Conservation (phyloP, 164 flowering plant genomes). For the Litsea cubeba region DNA sequence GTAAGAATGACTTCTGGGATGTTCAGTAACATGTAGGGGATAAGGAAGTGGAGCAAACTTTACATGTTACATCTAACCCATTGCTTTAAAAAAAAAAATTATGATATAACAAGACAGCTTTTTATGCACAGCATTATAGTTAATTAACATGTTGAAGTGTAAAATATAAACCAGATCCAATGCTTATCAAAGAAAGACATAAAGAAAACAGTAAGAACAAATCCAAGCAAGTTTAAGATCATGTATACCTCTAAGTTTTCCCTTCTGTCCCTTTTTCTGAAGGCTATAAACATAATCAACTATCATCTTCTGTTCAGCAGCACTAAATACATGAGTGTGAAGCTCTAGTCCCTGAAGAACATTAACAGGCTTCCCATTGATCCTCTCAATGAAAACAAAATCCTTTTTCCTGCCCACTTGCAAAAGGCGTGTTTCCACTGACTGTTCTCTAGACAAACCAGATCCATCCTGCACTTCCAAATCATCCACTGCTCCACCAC, state of each 20-base stretch:
- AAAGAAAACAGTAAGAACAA: not conserved
- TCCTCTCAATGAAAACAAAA: conserved; percentile 32
- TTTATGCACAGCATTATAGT: too few species aligned
- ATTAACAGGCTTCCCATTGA: conserved; percentile 33
- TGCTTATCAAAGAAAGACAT: too few species aligned
- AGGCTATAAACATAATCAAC: conserved; percentile 32
- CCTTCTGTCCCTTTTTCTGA: conserved; percentile 39
- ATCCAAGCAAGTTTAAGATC: too few species aligned
- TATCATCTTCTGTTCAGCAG: conserved; percentile 44
- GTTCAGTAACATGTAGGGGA: too few species aligned
- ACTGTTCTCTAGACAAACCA: conserved; percentile 13
- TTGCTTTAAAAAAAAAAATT: too few species aligned
- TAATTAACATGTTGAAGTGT: too few species aligned
- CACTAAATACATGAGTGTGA: conserved; percentile 41
- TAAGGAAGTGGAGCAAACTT: too few species aligned
- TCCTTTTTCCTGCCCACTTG: conserved; percentile 43
- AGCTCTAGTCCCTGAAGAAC: conserved; percentile 55
- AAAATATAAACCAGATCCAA: too few species aligned
- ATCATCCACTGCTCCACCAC: not conserved
- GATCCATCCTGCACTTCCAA: conserved; percentile 1
- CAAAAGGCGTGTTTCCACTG: conserved; percentile 19
- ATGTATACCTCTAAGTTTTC: conserved; percentile 42
- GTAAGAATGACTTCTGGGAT: too few species aligned
- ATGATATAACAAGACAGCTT: too few species aligned
- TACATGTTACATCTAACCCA: too few species aligned